Conservation (phyloP, 306 rosid species). For the Aeschynomene evenia region DNA sequence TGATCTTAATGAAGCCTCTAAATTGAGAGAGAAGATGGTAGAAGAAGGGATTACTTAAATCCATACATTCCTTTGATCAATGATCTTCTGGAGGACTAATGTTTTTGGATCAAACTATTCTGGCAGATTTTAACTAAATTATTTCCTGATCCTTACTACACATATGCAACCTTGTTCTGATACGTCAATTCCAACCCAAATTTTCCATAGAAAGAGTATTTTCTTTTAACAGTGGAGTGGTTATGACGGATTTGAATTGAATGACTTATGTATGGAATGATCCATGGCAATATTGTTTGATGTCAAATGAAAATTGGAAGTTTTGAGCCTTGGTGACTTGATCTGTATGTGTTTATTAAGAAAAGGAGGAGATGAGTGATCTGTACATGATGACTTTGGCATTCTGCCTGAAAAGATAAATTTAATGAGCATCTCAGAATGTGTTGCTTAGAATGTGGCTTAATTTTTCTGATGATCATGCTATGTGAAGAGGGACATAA, state of each 20-base stretch:
- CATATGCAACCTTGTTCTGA: conserved; percentile 16
- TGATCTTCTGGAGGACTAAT: conserved; percentile 32
- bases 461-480: neutral
- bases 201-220: neutral
- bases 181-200: neutral
- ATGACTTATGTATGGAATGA: neutral
- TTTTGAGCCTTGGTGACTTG: neutral
- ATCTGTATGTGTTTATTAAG: too few species aligned
- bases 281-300: neutral
- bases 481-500: neutral
- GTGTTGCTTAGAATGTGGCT: conserved; percentile 15
- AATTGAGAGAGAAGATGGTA: conserved; percentile 61
- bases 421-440: neutral
- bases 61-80: conserved; percentile 42
- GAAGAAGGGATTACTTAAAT: conserved; percentile 57
- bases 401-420: neutral
- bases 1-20: conserved; percentile 58
- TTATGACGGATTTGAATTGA: neutral
- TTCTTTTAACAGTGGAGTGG: neutral
- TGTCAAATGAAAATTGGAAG: neutral
- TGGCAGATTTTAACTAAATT: conserved; percentile 30
- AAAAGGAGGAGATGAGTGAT: too few species aligned
- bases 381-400: neutral
- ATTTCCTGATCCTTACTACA: conserved; percentile 16
- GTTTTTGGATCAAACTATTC: conserved; percentile 37